Percentiles rank a stretch among this genome's conserved stretches.
Evolutionary conservation across 768 basidiomycete genomes (phyloP).

Genomic region (Amanita subjunquillea): DNA sequence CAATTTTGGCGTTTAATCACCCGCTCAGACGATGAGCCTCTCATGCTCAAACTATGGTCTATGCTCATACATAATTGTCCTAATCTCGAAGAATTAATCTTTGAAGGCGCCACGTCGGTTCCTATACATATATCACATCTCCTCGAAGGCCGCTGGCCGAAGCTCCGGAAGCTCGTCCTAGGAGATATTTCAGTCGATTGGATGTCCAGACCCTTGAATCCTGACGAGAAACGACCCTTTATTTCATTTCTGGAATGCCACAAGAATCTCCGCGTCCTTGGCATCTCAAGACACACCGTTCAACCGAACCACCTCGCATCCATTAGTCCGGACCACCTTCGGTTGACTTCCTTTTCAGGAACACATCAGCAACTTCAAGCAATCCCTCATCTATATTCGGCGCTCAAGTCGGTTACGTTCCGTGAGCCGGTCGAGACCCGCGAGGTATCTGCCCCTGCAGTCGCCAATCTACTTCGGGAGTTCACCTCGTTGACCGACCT

Average conservation of each 20-base stretch:
- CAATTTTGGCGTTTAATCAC: not conserved
- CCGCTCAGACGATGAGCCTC: slow-evolving; percentile 37
- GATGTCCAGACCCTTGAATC: slow-evolving; percentile 24
- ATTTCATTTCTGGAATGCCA: slow-evolving; percentile 62
- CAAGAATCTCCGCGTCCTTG: slow-evolving; percentile 36
- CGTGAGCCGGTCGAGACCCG: slow-evolving; percentile 59
- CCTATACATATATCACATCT: slow-evolving; percentile 48
- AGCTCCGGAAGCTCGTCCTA: slow-evolving; percentile 45
- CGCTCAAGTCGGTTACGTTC: slow-evolving; percentile 47
- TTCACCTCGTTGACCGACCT: slow-evolving; percentile 46
- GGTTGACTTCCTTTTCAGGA: slow-evolving; percentile 54
- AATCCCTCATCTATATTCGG: slow-evolving; percentile 38
- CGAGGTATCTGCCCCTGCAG: slow-evolving; percentile 52
- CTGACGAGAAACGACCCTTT: slow-evolving; percentile 45
- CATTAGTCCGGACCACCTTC: slow-evolving; percentile 35
- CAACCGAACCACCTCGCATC: slow-evolving; percentile 42
- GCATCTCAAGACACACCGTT: slow-evolving; percentile 41
- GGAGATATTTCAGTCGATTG: slow-evolving; percentile 61
- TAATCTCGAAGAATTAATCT: slow-evolving; percentile 51
- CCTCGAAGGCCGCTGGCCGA: slow-evolving; percentile 57
- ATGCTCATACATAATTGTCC: slow-evolving; percentile 62
- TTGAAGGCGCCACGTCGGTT: slow-evolving; percentile 42
- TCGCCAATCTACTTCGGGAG: slow-evolving; percentile 49
- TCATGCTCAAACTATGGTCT: slow-evolving; percentile 49
- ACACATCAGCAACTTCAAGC: slow-evolving; percentile 58